These are phyloP conservation scores for Blastomyces parvus DNA, from an alignment of 2,329 filamentous ascomycete species.

Conservation along the genomic window DNA sequence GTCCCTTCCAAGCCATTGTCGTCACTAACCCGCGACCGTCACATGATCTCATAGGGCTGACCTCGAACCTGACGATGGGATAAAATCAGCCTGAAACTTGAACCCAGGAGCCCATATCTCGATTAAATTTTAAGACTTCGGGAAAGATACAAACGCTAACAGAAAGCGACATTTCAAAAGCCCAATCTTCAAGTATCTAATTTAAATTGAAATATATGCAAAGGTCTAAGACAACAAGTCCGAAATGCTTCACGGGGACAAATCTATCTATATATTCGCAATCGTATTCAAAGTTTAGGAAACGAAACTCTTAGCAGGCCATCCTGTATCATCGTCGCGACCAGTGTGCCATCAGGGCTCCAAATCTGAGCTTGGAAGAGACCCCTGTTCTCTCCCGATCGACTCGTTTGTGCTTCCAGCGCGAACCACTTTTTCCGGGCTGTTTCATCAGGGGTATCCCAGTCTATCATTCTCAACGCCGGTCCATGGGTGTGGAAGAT, in stretches of 20 bases:
- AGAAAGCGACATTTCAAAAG: neutral
- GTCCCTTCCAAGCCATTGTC: neutral
- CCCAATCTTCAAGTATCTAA: neutral
- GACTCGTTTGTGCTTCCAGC: conserved; percentile 41
- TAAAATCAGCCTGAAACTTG: neutral
- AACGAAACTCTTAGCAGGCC: conserved; percentile 9
- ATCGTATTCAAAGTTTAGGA: neutral
- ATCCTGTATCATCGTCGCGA: conserved; percentile 43
- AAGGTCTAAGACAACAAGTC: neutral
- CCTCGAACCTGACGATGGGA: no score
- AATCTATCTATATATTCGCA: neutral
- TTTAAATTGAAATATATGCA: neutral
- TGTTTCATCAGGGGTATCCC: conserved; percentile 16
- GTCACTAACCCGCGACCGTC: neutral
- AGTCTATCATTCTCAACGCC: conserved; percentile 36
- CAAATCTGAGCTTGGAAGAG: conserved; percentile 42
- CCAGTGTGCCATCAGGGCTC: conserved; percentile 34
- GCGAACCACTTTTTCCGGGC: conserved; percentile 38
- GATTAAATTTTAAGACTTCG: neutral
- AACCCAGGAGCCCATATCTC: neutral
- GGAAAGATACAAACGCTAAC: neutral
- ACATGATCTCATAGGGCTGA: no score
- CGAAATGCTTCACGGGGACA: neutral
- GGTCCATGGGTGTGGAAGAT: conserved; percentile 38
- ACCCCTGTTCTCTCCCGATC: conserved; percentile 37